Conservation (phyloP, 352 stramenopile genomes). For the Phytophthora capsici region DNA sequence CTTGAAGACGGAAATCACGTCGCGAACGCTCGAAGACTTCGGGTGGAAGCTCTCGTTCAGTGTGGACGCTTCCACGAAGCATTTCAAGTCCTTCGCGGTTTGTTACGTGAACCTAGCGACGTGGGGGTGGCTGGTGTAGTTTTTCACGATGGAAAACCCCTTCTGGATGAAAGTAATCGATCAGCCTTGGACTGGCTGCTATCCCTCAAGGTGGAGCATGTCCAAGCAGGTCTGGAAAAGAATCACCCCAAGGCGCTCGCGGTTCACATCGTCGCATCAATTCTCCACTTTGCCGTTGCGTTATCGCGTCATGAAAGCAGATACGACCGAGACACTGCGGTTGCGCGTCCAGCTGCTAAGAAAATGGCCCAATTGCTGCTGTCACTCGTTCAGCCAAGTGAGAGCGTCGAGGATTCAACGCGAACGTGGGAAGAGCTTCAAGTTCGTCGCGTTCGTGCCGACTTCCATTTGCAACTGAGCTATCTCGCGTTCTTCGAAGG, state of each 20-base stretch:
- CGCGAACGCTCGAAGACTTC: conserved; percentile 58
- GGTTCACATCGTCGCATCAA: conserved; percentile 35
- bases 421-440: conserved; percentile 38
- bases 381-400: conserved; percentile 14
- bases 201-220: conserved; percentile 29
- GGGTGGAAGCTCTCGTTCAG: conserved; percentile 55
- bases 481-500: conserved; percentile 41
- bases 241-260: conserved; percentile 30
- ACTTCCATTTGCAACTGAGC: conserved; percentile 50
- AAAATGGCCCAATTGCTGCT: conserved; percentile 42
- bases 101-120: conserved; percentile 29
- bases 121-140: conserved; percentile 4
- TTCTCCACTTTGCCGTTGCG: conserved; percentile 41
- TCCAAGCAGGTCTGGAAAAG: conserved; percentile 25
- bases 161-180: conserved; percentile 45
- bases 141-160: conserved; percentile 47
- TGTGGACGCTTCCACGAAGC: conserved; percentile 64
- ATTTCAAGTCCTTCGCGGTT: conserved; percentile 34
- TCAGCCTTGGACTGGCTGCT: conserved; percentile 45
- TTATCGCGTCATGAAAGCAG: conserved; percentile 40
- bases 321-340: conserved; percentile 30
- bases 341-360: conserved; percentile 27
- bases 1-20: conserved; percentile 59
- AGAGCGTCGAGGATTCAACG: background rate
- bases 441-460: conserved; percentile 31